A percentile compares a stretch with the other conserved stretches of the same genome.
phyloP scores from a whole-genome alignment of 257 asterid species.

The Forsythia suspensa region DNA sequence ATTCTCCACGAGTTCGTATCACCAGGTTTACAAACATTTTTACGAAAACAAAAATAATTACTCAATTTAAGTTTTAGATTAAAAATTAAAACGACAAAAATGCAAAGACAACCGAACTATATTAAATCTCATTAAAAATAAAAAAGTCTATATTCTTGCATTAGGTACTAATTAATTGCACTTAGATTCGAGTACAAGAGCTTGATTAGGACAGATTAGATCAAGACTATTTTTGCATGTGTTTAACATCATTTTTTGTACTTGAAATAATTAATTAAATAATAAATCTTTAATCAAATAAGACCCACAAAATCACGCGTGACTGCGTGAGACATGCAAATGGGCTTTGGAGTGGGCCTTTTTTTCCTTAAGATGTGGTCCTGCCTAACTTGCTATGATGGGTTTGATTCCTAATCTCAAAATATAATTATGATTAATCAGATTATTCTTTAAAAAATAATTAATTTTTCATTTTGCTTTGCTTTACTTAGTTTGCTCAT shows the following conservation, averaged over 20 bases:
- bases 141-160: background rate
- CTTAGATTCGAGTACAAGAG: background rate
- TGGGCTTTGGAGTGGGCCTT: conserved; percentile 29
- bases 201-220: background rate
- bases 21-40: too few species aligned
- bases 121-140: too few species aligned
- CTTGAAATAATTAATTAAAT: conserved; percentile 15
- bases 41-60: too few species aligned
- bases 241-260: conserved; percentile 26
- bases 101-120: background rate
- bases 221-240: conserved; percentile 19
- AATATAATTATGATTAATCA: conserved; percentile 23
- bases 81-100: background rate
- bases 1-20: too few species aligned
- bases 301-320: conserved; percentile 38
- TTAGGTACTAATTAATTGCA: background rate
- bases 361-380: conserved; percentile 24
- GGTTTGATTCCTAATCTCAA: conserved; percentile 33
- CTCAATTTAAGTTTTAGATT: too few species aligned
- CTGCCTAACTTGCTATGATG: conserved; percentile 36
- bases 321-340: conserved; percentile 24
- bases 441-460: conserved; percentile 8
- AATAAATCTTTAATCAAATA: conserved; percentile 15
- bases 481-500: conserved; percentile 23
- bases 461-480: conserved; percentile 7